Base-by-base conservation (phyloP, 1,284 basidiomycete species). In the Cryptococcus floricola region DNA sequence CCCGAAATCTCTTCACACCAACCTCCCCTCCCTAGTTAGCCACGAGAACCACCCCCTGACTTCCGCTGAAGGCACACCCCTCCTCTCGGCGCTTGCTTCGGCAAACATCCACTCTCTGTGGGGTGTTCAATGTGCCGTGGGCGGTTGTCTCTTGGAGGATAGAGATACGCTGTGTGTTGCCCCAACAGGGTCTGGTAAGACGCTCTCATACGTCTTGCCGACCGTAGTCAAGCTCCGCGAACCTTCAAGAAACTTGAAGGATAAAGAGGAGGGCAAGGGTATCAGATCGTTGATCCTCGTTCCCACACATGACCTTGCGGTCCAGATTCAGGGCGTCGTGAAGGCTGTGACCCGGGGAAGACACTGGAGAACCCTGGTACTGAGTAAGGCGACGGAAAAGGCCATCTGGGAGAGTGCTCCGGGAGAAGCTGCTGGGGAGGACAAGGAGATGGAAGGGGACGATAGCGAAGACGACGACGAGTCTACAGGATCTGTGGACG, bases 181-280 rank as follows among this genome's bases (percentile, higher is more conserved):
- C 1, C 93, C 93, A 0, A 97, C 93, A 0, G 93, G 93, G 53
- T 93, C 90, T 5, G 93, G 93, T 56, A 97, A 97, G 79, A 97
- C 93, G 0, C 80, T 96, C 5, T 84, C 91, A 1, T 97, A 95
- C 75, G 81, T 94, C 23, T 77, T 95, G 10, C 92, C 93, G 1
- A 81, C 91, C 27, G 82, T 96, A 58, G 79, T 87, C 2, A 77
- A 80, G 2, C 80, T 95, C 1, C 78, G 77, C n/a, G 75, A 82
- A 18, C 91, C 91, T 1, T 77, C 81, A 5, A 78, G 83, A 19
- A 61, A 53, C 18, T 47, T 71, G 9, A 52, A 42, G 19, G 53
- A 50, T 16, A 42, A 49, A 25, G 18, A 53, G 80, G 79, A 59
- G 59, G 69, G n/a, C 78, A 81, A 41, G 25, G 91, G 91, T 25